These are phyloP conservation scores for Heracleum sosnowskyi DNA, from an alignment of 129 eudicot genomes.

Conservation along the genomic window DNA sequence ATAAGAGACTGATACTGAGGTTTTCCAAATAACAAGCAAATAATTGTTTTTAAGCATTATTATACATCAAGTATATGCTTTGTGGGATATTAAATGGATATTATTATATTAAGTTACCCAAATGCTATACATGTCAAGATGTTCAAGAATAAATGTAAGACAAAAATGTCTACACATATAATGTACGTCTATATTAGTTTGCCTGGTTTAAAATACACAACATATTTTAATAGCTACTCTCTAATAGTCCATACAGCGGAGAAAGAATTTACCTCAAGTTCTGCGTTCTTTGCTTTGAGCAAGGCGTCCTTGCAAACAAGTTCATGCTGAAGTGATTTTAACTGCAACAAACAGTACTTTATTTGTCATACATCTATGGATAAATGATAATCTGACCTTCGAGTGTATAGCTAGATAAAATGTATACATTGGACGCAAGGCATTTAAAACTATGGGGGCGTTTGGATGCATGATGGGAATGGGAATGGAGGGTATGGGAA, in stretches of 20 bases:
- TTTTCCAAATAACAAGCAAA: not conserved
- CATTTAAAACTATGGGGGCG: too few species aligned
- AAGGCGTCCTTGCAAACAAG: constrained; percentile 61
- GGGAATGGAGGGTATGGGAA: too few species aligned
- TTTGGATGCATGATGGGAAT: too few species aligned
- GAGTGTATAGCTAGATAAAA: not conserved
- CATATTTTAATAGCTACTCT: not conserved
- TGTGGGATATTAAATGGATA: not conserved
- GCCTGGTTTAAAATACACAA: not conserved
- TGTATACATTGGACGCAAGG: not conserved
- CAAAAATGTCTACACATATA: not conserved
- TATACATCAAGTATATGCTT: not conserved
- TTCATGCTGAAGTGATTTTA: constrained; percentile 61
- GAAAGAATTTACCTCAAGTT: constrained; percentile 36
- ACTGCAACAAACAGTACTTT: constrained; percentile 29
- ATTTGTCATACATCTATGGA: not conserved
- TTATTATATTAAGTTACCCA: not conserved
- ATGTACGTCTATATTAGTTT: not conserved
- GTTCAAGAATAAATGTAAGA: not conserved
- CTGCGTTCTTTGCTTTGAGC: constrained; percentile 44
- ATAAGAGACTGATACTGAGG: not conserved
- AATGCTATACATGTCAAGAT: not conserved
- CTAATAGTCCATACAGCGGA: not conserved
- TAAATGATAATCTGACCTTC: not conserved
- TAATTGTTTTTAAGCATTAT: not conserved